phyloP scores from a whole-genome alignment of 2,329 filamentous ascomycete genomes.

The Iodosphaeria phyllophila region DNA sequence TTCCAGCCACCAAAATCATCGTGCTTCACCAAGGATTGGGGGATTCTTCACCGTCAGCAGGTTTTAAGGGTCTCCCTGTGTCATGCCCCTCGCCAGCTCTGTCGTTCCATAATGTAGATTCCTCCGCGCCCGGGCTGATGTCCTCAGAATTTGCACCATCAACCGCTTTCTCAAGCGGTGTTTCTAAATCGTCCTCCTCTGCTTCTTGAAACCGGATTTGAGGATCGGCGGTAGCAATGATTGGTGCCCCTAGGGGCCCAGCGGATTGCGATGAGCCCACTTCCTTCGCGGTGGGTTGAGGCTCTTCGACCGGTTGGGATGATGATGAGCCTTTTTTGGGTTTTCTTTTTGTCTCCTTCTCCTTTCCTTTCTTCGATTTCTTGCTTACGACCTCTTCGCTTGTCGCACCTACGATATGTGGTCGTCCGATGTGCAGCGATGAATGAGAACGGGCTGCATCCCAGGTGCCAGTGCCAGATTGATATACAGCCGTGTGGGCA shows the following conservation, averaged over 20 bases:
- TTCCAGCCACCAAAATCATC: no score
- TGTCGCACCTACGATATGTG: conserved; percentile 5
- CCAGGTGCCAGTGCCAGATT: conserved; percentile 14
- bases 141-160: conserved; percentile 9
- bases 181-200: conserved; percentile 13
- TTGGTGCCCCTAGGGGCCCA: conserved; percentile 13
- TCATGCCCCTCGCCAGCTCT: background rate
- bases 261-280: conserved; percentile 12
- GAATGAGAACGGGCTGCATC: conserved; percentile 9
- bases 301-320: conserved; percentile 2
- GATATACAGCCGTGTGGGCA: conserved; percentile 16
- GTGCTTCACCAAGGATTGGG: conserved; percentile 24
- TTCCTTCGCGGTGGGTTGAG: conserved; percentile 8
- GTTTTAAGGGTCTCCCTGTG: conserved; percentile 4
- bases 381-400: conserved; percentile 11
- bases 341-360: conserved; percentile 12
- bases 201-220: conserved; percentile 15
- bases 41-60: conserved; percentile 21
- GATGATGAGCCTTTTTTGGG: conserved; percentile 7
- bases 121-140: conserved; percentile 3
- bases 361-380: conserved; percentile 13
- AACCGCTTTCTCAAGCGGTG: conserved; percentile 7
- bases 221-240: conserved; percentile 13
- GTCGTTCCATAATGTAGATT: conserved; percentile 4
- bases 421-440: conserved; percentile 11